Base-by-base conservation (phyloP, 257 asterid genomes). In the Cinchona pubescens region DNA sequence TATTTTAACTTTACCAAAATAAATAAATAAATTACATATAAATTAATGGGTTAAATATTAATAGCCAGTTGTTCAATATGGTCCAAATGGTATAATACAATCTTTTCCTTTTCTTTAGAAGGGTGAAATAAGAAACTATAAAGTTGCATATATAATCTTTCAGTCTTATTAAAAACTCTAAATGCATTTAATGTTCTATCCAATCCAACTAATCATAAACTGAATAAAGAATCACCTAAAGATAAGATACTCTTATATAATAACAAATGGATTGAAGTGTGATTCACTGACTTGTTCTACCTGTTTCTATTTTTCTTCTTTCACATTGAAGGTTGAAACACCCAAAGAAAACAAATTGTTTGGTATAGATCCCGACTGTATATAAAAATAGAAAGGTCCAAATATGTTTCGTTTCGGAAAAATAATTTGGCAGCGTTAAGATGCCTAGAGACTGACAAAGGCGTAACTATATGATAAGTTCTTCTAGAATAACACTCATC, bases 261-360 rank as follows among this genome's bases (percentile, higher is more conserved):
- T 27, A 25, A 27, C 7, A 4, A 59, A 30, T 29, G 1, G 21
- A 12, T 14, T 7, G 21, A 27, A 27, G 29, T 27, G 18, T 27
- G 21, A 59, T 27, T 37, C 65, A 60, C 13, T 72, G 56, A 72
- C 76, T 72, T 71, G 1, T 37, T 38, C 67, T 38, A 25, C 5
- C 7, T 71, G 53, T 23, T 53, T 70, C 18, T 51, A 10, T 12
- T 19, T 2, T 4, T 7, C 2, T 18, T 19, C 3, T 46, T 7
- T 51, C 48, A 16, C 2, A 23, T 48, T 51, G 74, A 70, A 49
- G 30, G 10, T 21, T 23, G 27, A 55, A 55, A 23, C 30, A 29
- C 23, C 23, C 29, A 23, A 55, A 23, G 14, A 14, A 48, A 15
- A 16, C 27, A 30, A 69, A 48, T 9, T 21, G 18, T n/a, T 71